A percentile compares a stretch with the other conserved stretches of the same genome.
These are phyloP conservation scores for Flaveria brownii DNA, from an alignment of 129 eudicot genomes.

Conservation along the genomic window DNA sequence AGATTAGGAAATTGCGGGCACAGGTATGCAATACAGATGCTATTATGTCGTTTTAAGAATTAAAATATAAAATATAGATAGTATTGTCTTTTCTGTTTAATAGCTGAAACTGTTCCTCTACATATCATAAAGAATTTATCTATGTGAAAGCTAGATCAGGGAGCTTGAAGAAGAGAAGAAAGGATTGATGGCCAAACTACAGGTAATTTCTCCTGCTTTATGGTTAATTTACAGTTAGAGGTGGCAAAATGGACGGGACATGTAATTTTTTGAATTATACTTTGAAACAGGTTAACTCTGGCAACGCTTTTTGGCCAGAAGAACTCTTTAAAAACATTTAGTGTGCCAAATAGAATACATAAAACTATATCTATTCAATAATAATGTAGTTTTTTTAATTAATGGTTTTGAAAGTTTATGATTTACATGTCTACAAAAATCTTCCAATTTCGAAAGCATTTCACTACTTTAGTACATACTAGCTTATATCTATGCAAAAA, in stretches of 20 bases:
- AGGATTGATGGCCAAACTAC: conserved; percentile 79
- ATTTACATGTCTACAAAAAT: background rate
- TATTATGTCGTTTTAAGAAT: background rate
- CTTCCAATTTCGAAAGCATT: background rate
- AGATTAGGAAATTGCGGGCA: conserved; percentile 84
- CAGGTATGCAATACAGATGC: conserved; percentile 53
- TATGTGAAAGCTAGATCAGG: conserved; percentile 82
- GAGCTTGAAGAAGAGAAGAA: conserved; percentile 97
- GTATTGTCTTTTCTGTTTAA: conserved; percentile 10
- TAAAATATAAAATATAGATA: background rate
- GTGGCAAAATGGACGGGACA: background rate
- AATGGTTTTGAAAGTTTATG: background rate
- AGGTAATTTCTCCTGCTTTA: conserved; percentile 50
- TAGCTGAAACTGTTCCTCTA: conserved; percentile 19
- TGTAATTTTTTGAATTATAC: background rate
- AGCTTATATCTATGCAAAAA: conserved; percentile 19
- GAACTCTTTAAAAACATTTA: background rate
- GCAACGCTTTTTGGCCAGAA: background rate
- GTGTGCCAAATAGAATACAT: background rate
- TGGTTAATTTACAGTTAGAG: background rate
- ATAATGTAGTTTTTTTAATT: background rate
- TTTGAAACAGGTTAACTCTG: background rate
- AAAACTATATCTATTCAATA: background rate
- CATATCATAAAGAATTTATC: conserved; percentile 14
- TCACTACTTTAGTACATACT: background rate